A percentile compares a stretch with the other conserved stretches of the same genome.
Conservation (phyloP, 441 rosid genomes). For the Isatis lusitanica region DNA sequence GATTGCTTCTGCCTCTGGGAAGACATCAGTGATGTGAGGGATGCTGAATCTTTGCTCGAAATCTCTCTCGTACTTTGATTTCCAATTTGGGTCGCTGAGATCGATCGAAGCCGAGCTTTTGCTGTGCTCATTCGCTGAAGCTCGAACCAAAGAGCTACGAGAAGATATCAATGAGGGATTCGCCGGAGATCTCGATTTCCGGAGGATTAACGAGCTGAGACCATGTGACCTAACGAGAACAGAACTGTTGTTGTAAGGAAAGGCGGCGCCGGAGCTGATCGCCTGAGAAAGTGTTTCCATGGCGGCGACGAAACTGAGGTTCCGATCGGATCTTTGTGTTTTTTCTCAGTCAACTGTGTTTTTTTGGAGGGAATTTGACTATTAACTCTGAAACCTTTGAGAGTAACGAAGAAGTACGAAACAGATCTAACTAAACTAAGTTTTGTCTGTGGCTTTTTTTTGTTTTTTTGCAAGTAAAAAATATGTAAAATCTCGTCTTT, state of each 20-base stretch:
- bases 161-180: slow-evolving; percentile 4
- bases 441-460: not conserved
- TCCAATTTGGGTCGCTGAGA: slow-evolving; percentile 82
- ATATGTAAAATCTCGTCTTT: no score
- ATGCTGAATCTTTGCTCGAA: slow-evolving; percentile 72
- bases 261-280: slow-evolving; percentile 27
- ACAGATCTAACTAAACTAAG: not conserved
- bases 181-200: slow-evolving; percentile 23
- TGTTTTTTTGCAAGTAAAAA: not conserved
- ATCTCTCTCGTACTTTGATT: slow-evolving; percentile 62
- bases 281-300: slow-evolving; percentile 51
- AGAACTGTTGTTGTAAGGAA: slow-evolving; percentile 14
- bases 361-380: slow-evolving; percentile 29
- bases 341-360: not conserved
- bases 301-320: slow-evolving; percentile 26
- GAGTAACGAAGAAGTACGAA: slow-evolving; percentile 14
- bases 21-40: slow-evolving; percentile 78
- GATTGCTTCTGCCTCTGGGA: slow-evolving; percentile 63
- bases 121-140: slow-evolving; percentile 12
- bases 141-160: slow-evolving; percentile 21
- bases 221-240: slow-evolving; percentile 21
- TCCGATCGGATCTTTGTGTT: slow-evolving; percentile 22
- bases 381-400: not conserved
- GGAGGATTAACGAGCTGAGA: slow-evolving; percentile 24
- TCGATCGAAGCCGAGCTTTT: slow-evolving; percentile 38